These are phyloP conservation scores for Candida boleticola DNA, from an alignment of 805 yeast genomes.

Conservation along the genomic window DNA sequence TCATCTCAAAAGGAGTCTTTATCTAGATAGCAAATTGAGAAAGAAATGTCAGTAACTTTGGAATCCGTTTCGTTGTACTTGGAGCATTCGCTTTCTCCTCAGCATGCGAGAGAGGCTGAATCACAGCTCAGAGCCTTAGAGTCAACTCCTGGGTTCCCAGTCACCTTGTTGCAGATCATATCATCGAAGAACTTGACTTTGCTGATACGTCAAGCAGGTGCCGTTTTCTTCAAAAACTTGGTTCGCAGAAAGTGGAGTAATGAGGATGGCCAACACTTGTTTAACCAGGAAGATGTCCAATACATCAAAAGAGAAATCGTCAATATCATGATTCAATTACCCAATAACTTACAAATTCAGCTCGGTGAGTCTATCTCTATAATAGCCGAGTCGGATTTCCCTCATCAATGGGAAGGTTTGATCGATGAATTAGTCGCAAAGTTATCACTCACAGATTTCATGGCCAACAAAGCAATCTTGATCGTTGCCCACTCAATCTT, in stretches of 20 bases:
- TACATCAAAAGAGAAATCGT: constrained; percentile 75
- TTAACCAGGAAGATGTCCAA: constrained; percentile 59
- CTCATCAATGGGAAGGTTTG: constrained; percentile 80
- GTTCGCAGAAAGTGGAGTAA: constrained; percentile 85
- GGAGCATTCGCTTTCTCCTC: constrained; percentile 64
- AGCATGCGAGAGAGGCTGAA: constrained; percentile 67
- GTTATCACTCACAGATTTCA: constrained; percentile 64
- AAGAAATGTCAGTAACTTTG: constrained; percentile 20
- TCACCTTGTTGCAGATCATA: constrained; percentile 72
- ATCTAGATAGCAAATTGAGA: too few relatives aligned
- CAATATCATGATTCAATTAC: constrained; percentile 80
- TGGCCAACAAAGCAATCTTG: constrained; percentile 78
- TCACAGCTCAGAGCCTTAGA: constrained; percentile 62
- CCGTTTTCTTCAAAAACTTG: constrained; percentile 86
- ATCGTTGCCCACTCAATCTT: constrained; percentile 94
- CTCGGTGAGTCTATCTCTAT: constrained; percentile 90
- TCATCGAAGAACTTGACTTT: constrained; percentile 54
- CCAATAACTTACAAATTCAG: constrained; percentile 81
- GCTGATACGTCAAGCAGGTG: constrained; percentile 78
- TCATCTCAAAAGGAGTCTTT: too few relatives aligned
- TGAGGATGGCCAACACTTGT: constrained; percentile 76
- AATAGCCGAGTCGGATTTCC: constrained; percentile 96
- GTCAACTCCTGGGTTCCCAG: constrained; percentile 66
- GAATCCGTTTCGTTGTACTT: constrained; percentile 53
- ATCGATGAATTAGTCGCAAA: constrained; percentile 70